Evolutionary conservation across 1,139 yeast species (phyloP), one percentile per base, ranked within the genome.

Genomic region (Nakaseomyces glabratus): DNA sequence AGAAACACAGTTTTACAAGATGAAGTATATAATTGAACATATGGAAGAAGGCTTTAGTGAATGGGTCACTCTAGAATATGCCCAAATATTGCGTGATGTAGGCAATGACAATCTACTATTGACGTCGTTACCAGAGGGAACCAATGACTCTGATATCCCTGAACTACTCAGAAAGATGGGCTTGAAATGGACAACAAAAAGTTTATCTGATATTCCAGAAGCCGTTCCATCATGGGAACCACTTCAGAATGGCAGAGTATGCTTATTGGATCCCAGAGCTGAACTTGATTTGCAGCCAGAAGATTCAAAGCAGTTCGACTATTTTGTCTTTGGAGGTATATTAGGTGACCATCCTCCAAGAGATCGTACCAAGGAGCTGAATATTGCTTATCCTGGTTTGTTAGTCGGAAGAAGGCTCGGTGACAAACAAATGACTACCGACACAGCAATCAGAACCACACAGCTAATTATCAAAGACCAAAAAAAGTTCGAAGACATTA

Each of bases 11-110:
- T n/a, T n/a, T n/a, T 19, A 19, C 21, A 10, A 7, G 7, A 82
- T 84, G 93, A 85, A 82, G 60, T 88, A 85, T 66, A 74, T 90
- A 36, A 85, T 90, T 38, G 98, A 90, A 61, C 98, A 90, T 57
- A 86, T 90, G 96, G 98, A 90, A 60, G 82, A 78, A 42, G 96
- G 95, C 1, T 85, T 90, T 68, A 84, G 95, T 47, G 93, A 82
- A 49, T 90, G 98, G 98, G 97, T 88, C 28, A 70, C 73, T 30
- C 68, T 90, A 16, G 98, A 90, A 54, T 90, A 90, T 57, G 63
- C 75, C 20, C 85, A 82, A 51, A 86, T 90, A 39, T 74, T 86
- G 36, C 65, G 71, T 36, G 96, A 88, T 45, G 78, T 90, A 5
- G 96, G 96, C 2, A 63, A 65, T 20, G 76, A 73, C 24, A 85